These are phyloP conservation scores for Gymnopus androsaceus DNA, from an alignment of 1,284 basidiomycete species.

Conservation along the genomic window DNA sequence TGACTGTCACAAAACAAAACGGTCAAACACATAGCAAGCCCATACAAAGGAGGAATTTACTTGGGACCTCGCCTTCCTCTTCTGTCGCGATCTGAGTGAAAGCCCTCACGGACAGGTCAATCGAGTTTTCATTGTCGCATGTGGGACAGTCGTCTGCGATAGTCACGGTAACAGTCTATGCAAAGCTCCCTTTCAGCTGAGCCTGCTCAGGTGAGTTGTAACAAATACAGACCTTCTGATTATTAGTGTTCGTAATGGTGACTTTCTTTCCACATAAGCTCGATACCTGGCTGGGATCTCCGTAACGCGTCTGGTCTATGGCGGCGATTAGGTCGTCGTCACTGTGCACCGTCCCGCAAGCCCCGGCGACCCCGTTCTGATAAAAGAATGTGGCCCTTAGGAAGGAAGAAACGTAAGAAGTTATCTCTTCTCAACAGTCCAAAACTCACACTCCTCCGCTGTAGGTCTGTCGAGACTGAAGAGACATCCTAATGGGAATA, in stretches of 20 bases:
- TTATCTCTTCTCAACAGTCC: not conserved
- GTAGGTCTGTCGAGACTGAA: not conserved
- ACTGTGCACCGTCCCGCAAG: not conserved
- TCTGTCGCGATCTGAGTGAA: constrained; percentile 1
- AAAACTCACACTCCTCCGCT: constrained; percentile 5
- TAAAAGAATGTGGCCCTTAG: constrained; percentile 2
- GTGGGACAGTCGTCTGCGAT: constrained; percentile 7
- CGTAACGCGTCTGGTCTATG: not conserved
- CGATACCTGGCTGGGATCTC: not conserved
- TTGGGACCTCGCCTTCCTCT: not conserved
- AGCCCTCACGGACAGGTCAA: constrained; percentile 4
- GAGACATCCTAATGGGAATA: not conserved
- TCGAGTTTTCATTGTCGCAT: not conserved
- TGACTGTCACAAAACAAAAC: not conserved
- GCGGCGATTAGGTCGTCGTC: not conserved
- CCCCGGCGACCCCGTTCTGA: constrained; percentile 1
- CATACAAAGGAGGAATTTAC: not conserved
- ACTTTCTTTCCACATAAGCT: constrained; percentile 2
- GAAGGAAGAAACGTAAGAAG: not conserved
- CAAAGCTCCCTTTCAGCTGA: not conserved
- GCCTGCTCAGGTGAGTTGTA: too few species aligned
- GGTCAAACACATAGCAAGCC: not conserved
- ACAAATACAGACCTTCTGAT: constrained; percentile 1
- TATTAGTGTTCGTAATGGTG: constrained; percentile 6
- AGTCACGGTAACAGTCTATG: constrained; percentile 3